Base-by-base conservation (phyloP, 192 early-diverging fungal species). In the Entomortierella chlamydospora region DNA sequence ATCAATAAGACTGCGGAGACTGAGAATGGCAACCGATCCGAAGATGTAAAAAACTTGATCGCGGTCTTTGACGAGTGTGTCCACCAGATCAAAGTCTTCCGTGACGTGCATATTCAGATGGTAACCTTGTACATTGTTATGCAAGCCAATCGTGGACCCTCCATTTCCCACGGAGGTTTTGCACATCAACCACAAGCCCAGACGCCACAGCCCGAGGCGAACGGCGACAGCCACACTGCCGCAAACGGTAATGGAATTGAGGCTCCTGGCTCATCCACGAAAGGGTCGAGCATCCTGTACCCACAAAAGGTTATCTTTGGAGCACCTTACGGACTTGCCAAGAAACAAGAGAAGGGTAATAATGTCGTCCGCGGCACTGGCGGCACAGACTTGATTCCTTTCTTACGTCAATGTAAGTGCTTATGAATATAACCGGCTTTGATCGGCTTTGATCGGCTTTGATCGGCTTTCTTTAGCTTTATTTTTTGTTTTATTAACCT, bases 41-140 rank as follows among this genome's bases (percentile, higher is more conserved):
- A 34, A n/a, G 65, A 64, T 52, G 68, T 57, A 15, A 33, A 49
- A 66, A 72, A 84, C 3, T 60, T 96, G 56, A 77, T 89, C n/a
- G 65, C 86, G 33, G 85, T 84, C 22, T 99, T 93, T 83, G 97
- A 99, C 72, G 83, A 77, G 15, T 95, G 93, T 79, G 83, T 97
- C 15, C 87, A 88, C 41, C 87, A 90, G 68, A 88, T 99, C 84
- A 93, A 95, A 76, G 65, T 84, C 12, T 99, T 99, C 87, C 81
- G 97, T 12, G 94, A 95, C 66, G 90, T 88, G 50, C 97, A 99
- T 81, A 90, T 99, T 30, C 95, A 97, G 78, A 92, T 99, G 55
- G 95, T 96, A 15, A 91, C 91, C 8, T 84, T 93, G 23, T 99
- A 98, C 69, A 97, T 99, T 73, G 86, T 99, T 25, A 86, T 88